These are phyloP conservation scores for Lichtheimia corymbifera DNA, from an alignment of 371 early-diverging fungal species.

Conservation along the genomic window DNA sequence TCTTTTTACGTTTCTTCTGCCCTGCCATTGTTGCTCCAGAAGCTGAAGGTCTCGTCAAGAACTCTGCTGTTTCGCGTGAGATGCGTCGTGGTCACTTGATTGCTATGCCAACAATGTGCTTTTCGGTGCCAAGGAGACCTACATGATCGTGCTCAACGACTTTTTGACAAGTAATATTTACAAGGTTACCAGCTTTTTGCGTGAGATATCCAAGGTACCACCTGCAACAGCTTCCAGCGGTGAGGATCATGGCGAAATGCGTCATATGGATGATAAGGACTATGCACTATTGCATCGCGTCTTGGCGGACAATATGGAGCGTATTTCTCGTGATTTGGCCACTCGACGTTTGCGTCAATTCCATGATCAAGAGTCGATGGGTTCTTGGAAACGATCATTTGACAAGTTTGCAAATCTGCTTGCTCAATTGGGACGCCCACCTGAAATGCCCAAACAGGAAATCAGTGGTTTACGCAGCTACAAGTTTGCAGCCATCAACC, in stretches of 20 bases:
- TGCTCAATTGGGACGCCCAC: constrained; percentile 84
- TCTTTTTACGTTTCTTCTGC: constrained; percentile 94
- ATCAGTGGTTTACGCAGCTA: constrained; percentile 48
- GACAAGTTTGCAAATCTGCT: constrained; percentile 80
- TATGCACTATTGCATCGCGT: constrained; percentile 67
- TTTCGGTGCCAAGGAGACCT: constrained; percentile 92
- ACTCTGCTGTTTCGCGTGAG: constrained; percentile 35
- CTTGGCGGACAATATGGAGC: constrained; percentile 71
- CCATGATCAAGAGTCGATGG: constrained; percentile 33
- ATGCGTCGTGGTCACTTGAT: constrained; percentile 85
- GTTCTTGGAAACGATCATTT: constrained; percentile 54
- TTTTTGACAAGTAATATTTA: constrained; percentile 79
- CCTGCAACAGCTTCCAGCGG: constrained; percentile 3
- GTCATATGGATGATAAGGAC: constrained; percentile 61
- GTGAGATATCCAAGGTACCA: constrained; percentile 56
- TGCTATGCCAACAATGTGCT: constrained; percentile 89
- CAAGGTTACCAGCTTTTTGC: constrained; percentile 62
- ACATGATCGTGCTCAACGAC: constrained; percentile 86
- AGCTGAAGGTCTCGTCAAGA: constrained; percentile 51
- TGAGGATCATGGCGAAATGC: constrained; percentile 18
- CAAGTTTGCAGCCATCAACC: constrained; percentile 55
- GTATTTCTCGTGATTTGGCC: constrained; percentile 65
- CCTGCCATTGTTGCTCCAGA: constrained; percentile 94
- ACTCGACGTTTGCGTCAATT: constrained; percentile 42
- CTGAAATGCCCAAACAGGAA: constrained; percentile 44